These are phyloP conservation scores for Centrapalus pauciflorus DNA, from an alignment of 129 eudicot genomes.

Conservation along the genomic window DNA sequence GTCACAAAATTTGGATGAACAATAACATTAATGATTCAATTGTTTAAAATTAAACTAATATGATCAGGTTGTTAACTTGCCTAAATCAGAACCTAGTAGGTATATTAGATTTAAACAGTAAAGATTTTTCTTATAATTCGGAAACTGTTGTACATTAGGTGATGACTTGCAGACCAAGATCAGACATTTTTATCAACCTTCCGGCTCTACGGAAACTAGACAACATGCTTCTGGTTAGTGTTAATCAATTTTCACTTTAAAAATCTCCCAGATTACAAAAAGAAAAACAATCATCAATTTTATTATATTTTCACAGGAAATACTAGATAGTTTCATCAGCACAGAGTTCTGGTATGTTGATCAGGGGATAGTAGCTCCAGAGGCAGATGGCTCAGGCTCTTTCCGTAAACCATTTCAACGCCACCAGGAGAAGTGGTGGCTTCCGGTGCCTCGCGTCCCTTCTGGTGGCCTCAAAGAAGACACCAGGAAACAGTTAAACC, in stretches of 20 bases:
- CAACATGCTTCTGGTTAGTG: conserved; percentile 80
- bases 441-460: conserved; percentile 95
- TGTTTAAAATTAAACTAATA: not conserved
- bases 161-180: conserved; percentile 79
- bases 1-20: too few relatives aligned
- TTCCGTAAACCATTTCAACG: conserved; percentile 66
- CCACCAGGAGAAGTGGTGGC: conserved; percentile 97
- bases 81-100: too few relatives aligned
- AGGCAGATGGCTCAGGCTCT: conserved; percentile 65
- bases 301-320: conserved; percentile 46
- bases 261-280: not conserved
- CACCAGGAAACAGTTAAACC: conserved; percentile 54
- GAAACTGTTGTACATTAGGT: conserved; percentile 35
- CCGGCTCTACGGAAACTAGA: conserved; percentile 94
- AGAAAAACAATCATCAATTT: not conserved
- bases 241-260: not conserved
- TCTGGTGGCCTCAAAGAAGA: conserved; percentile 70
- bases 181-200: conserved; percentile 74
- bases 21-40: too few relatives aligned
- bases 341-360: conserved; percentile 97
- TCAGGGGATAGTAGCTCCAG: conserved; percentile 69
- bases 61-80: not conserved
- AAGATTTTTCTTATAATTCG: too few relatives aligned
- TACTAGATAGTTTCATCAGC: conserved; percentile 64
- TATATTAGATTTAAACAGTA: too few relatives aligned